These are phyloP conservation scores for Geotrichum klebahnii DNA, from an alignment of 1,139 yeast species.

Conservation along the genomic window DNA sequence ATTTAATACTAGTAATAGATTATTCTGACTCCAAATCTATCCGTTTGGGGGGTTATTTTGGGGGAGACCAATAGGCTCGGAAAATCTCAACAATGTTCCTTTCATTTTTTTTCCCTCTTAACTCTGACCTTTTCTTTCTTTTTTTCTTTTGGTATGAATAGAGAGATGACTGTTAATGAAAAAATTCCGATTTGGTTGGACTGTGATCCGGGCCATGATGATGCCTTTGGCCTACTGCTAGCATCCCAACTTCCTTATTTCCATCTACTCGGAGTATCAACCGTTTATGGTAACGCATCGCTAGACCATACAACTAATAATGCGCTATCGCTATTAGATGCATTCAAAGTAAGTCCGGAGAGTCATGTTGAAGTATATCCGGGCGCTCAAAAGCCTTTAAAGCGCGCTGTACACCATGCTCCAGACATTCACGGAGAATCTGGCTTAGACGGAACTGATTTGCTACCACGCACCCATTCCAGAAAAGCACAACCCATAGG, in stretches of 20 bases:
- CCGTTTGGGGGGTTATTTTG: no score
- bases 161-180: not conserved
- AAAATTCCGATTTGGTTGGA: slow-evolving; percentile 75
- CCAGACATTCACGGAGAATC: slow-evolving; percentile 66
- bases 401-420: slow-evolving; percentile 48
- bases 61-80: not conserved
- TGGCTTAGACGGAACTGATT: slow-evolving; percentile 69
- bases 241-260: slow-evolving; percentile 58
- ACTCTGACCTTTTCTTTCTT: not conserved
- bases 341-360: slow-evolving; percentile 42
- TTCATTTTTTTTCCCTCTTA: not conserved
- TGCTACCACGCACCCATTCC: slow-evolving; percentile 50
- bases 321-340: slow-evolving; percentile 62
- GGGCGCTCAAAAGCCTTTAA: slow-evolving; percentile 60
- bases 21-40: no score
- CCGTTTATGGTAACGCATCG: slow-evolving; percentile 79
- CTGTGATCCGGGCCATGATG: slow-evolving; percentile 93
- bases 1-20: no score
- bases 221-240: slow-evolving; percentile 69
- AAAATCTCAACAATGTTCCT: not conserved
- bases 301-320: slow-evolving; percentile 64
- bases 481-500: slow-evolving; percentile 39
- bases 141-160: not conserved
- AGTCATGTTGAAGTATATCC: slow-evolving; percentile 57
- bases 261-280: slow-evolving; percentile 66